A percentile compares a stretch with the other conserved stretches of the same genome.
These are phyloP conservation scores for Colletotrichum tropicicola DNA, from an alignment of 2,329 filamentous ascomycete genomes.

Conservation along the genomic window DNA sequence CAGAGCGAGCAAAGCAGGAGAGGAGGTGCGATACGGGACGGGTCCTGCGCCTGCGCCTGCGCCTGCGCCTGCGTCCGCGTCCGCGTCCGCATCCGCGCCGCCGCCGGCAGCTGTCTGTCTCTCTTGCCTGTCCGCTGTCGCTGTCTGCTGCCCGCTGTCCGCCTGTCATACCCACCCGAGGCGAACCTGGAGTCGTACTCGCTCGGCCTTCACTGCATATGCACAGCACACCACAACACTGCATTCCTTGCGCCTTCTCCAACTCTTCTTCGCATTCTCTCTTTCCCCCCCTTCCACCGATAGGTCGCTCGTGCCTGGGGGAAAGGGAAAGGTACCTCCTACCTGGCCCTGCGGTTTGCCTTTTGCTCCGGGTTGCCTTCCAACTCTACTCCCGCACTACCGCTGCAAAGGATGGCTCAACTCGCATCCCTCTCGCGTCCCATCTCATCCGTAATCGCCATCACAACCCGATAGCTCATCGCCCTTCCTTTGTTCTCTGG, in stretches of 20 bases:
- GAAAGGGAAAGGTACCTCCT: background rate
- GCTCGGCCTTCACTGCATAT: constrained; percentile 19
- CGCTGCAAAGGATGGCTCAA: background rate
- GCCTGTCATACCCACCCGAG: background rate
- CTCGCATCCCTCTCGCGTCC: background rate
- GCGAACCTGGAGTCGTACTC: background rate
- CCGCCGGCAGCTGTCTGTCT: constrained; percentile 14
- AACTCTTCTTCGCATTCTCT: constrained; percentile 23
- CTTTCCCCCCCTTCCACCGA: constrained; percentile 1
- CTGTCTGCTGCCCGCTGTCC: background rate
- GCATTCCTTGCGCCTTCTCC: constrained; percentile 27
- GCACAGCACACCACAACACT: constrained; percentile 6
- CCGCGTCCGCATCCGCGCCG: constrained; percentile 3
- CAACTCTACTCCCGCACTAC: background rate
- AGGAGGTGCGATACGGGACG: constrained; percentile 1
- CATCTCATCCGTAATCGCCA: background rate
- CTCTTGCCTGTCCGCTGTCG: background rate
- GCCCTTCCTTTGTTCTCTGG: constrained; percentile 18
- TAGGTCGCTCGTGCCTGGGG: background rate
- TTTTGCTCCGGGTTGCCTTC: no score
- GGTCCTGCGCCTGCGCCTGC: constrained; percentile 11
- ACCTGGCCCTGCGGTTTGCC: no score
- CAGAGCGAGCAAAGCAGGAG: background rate
- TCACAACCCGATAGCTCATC: background rate
- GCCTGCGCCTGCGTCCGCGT: background rate